Evolutionary conservation across 768 basidiomycete genomes (phyloP).

Genomic region (Auriscalpium orientale): DNA sequence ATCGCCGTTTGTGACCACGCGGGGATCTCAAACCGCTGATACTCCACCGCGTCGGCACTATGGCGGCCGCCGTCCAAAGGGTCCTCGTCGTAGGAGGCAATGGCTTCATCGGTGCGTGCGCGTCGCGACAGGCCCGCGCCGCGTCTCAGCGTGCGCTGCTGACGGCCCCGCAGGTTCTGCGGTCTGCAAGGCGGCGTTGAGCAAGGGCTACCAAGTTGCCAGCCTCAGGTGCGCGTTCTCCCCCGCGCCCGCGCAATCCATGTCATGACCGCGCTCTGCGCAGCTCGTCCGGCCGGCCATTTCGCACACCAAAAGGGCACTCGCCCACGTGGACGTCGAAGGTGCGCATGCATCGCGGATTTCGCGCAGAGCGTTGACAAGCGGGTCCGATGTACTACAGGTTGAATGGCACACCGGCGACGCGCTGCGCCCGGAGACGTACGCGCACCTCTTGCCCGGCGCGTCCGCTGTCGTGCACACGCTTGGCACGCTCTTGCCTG

Average conservation of each 20-base stretch:
- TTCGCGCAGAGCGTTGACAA: neutral
- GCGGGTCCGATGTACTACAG: conserved; percentile 29
- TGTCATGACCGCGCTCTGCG: neutral
- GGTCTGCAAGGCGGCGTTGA: conserved; percentile 81
- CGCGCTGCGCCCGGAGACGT: conserved; percentile 71
- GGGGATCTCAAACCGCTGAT: neutral
- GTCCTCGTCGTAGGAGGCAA: conserved; percentile 98
- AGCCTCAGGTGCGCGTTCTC: conserved; percentile 65
- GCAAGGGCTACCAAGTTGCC: conserved; percentile 78
- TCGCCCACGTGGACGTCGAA: conserved; percentile 77
- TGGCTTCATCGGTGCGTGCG: conserved; percentile 81
- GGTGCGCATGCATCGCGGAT: conserved; percentile 32
- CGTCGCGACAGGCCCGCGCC: neutral
- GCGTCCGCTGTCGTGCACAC: conserved; percentile 87
- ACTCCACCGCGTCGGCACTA: neutral
- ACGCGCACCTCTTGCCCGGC: conserved; percentile 56
- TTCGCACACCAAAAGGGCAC: conserved; percentile 84
- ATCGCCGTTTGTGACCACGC: too few relatives aligned
- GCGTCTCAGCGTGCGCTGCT: neutral
- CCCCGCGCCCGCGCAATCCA: neutral
- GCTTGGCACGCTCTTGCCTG: conserved; percentile 83
- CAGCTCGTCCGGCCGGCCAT: conserved; percentile 85
- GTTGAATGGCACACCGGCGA: conserved; percentile 85
- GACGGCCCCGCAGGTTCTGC: conserved; percentile 63
- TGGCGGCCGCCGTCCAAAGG: conserved; percentile 34